Evolutionary conservation across 1,284 basidiomycete species (phyloP).

Genomic region (Rhodotorula sp.): DNA sequence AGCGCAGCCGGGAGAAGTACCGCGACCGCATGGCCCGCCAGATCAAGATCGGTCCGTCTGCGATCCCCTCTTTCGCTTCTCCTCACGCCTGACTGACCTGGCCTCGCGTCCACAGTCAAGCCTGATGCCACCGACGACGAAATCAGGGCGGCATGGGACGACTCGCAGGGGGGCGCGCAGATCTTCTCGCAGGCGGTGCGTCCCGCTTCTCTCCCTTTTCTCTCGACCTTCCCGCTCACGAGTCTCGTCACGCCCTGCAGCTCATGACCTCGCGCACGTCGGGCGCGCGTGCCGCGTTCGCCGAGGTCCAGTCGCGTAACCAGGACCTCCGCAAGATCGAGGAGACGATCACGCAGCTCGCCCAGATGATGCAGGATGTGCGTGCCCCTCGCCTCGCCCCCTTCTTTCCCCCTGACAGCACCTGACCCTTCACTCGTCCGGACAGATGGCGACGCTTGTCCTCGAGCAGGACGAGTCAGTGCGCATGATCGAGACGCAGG

Average conservation of each 20-base stretch:
- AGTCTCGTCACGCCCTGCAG: conserved; percentile 52
- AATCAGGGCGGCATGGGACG: conserved; percentile 68
- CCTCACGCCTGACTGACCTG: not conserved
- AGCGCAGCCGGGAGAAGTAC: conserved; percentile 88
- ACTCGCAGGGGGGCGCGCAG: conserved; percentile 70
- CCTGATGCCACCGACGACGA: conserved; percentile 85
- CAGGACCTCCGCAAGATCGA: conserved; percentile 86
- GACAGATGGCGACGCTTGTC: conserved; percentile 73
- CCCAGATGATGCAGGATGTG: conserved; percentile 66
- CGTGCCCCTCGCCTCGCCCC: not conserved
- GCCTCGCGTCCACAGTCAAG: conserved; percentile 62
- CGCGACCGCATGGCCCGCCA: conserved; percentile 94
- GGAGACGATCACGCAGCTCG: conserved; percentile 79
- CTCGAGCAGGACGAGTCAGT: conserved; percentile 77
- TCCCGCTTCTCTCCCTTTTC: conserved; percentile 19
- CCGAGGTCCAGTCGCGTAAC: conserved; percentile 88
- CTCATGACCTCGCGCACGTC: conserved; percentile 79
- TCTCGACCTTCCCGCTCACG: not conserved
- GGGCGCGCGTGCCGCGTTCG: conserved; percentile 78
- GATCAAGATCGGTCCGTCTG: conserved; percentile 73
- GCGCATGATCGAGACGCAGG: conserved; percentile 64
- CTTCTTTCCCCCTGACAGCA: no score
- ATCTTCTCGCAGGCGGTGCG: conserved; percentile 85
- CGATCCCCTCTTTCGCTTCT: not conserved
- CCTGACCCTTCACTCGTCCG: conserved; percentile 57